Evolutionary conservation across 345 rosid genomes (phyloP).

Genomic region (Euphorbia lathyris): DNA sequence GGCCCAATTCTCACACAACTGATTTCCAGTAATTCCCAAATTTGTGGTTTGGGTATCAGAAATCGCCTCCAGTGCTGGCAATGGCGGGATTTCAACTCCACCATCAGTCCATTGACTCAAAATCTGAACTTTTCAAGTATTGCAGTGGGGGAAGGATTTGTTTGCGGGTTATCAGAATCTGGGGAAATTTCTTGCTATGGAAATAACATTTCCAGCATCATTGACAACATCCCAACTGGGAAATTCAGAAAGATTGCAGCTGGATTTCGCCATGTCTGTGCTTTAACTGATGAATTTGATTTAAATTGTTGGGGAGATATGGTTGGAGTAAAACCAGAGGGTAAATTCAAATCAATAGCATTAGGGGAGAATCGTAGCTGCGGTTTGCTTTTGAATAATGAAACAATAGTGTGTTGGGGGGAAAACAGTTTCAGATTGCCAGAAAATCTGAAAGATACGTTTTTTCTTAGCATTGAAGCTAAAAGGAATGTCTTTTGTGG

Average conservation of each 20-base stretch:
- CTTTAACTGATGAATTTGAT: conserved; percentile 19
- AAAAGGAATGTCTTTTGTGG: conserved; percentile 64
- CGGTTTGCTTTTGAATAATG: conserved; percentile 40
- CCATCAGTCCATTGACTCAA: not conserved
- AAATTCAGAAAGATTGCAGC: conserved; percentile 41
- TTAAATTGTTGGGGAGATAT: conserved; percentile 57
- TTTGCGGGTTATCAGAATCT: conserved; percentile 47
- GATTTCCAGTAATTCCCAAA: conserved; percentile 42
- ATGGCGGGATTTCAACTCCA: conserved; percentile 20
- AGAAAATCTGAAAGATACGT: conserved; percentile 1
- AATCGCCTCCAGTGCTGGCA: conserved; percentile 54
- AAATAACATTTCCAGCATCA: not conserved
- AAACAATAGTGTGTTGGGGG: conserved; percentile 66
- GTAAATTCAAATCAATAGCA: conserved; percentile 46
- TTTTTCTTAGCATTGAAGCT: conserved; percentile 48
- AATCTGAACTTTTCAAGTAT: conserved; percentile 20
- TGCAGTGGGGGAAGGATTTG: conserved; percentile 51
- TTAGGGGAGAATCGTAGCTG: conserved; percentile 61
- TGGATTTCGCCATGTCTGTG: conserved; percentile 61
- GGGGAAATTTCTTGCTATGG: conserved; percentile 29
- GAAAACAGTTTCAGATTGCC: conserved; percentile 47
- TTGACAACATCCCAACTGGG: not conserved
- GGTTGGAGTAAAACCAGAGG: conserved; percentile 13
- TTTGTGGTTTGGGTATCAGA: conserved; percentile 48
- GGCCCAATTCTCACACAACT: conserved; percentile 38